Base-by-base conservation (phyloP, 2,329 filamentous ascomycete genomes). In the Aspergillus cejpii region DNA sequence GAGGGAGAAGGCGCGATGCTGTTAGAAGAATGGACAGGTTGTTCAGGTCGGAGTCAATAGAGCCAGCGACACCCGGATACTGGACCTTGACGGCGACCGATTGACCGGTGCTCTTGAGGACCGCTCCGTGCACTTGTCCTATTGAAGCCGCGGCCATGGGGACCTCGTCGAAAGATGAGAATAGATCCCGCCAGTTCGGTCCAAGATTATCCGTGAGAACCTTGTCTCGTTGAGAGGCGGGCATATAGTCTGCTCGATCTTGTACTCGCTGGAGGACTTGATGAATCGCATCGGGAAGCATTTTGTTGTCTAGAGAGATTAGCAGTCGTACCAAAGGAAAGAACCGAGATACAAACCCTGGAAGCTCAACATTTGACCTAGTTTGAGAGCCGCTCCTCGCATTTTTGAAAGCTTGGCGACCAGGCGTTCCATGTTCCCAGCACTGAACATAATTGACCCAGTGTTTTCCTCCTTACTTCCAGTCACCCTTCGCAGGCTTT, bases 291-390 rank as follows among this genome's bases (percentile, higher is more conserved):
- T 79, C 80, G 0, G 92, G 92, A 7, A 98, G 78, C 81, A 96
- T 89, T 67, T 95, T 97, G 28, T 87, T 82, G 69, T 98, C 92
- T 76, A 46, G 19, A 45, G 28, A 14, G 8, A 37, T 50, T 24
- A 49, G 43, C 15, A n/a, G 26, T n/a, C 20, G 37, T 27, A 4
- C 8, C 19, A 19, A 41, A 34, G 37, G 2, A 28, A 26, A 8
- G 1, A 41, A 5, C 28, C 8, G 12, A 12, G 28, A 14, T 39
- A 55, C 58, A 43, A 51, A 76, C 75, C 76, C 73, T 98, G 92
- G 61, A 98, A 92, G 65, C 89, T 96, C 75, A 98, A 85, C 85
- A 97, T 92, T 71, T 98, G 92, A 0, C 92, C 94, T 20, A 98
- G 71, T 71, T 98, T 98, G 33, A 98, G 74, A n/a, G 92, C 92